A percentile compares a stretch with the other conserved stretches of the same genome.
phyloP scores from a whole-genome alignment of 305 asterid species.

The Fraxinus platypoda region DNA sequence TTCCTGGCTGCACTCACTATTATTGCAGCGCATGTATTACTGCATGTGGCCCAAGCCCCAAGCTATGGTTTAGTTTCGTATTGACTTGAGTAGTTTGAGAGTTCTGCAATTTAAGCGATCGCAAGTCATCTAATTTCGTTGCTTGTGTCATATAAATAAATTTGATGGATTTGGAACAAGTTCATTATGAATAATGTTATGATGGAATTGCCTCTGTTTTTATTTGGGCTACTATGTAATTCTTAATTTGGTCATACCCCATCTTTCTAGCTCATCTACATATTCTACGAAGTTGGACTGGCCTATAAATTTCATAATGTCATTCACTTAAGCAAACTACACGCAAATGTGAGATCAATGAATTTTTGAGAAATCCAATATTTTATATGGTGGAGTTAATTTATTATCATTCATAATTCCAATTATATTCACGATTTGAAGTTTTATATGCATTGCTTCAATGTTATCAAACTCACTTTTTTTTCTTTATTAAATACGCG shows the following conservation, averaged over 20 bases:
- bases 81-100: neutral
- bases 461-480: neutral
- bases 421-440: neutral
- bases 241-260: neutral
- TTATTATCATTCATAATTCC: neutral
- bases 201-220: neutral
- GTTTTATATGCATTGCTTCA: neutral
- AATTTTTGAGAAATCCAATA: neutral
- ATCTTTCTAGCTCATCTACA: neutral
- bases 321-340: neutral
- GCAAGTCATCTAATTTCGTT: neutral
- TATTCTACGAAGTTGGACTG: neutral
- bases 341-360: slow-evolving; percentile 16
- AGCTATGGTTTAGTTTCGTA: neutral
- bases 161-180: neutral
- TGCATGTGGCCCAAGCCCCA: neutral
- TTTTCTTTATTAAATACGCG: neutral
- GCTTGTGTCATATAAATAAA: neutral
- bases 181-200: neutral
- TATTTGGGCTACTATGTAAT: neutral
- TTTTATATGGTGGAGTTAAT: slow-evolving; percentile 1
- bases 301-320: neutral
- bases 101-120: neutral
- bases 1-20: neutral
- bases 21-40: neutral